A percentile compares a stretch with the other conserved stretches of the same genome.
phyloP scores from a whole-genome alignment of 305 asterid species.

The Rubia peregrina region DNA sequence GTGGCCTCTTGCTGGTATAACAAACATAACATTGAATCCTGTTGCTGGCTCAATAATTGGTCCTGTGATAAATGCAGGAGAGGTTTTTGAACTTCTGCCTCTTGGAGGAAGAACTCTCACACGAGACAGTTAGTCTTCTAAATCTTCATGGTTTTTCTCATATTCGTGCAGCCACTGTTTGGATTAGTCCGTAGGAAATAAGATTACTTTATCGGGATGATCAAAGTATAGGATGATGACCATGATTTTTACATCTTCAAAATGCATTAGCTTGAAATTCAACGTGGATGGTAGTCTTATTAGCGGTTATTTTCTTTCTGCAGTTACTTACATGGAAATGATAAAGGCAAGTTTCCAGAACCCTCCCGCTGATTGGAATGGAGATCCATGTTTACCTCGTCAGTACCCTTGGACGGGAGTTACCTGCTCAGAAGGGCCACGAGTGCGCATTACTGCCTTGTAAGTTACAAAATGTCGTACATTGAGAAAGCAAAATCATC shows the following conservation, averaged over 20 bases:
- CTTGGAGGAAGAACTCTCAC: slow-evolving; percentile 73
- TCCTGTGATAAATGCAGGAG: slow-evolving; percentile 85
- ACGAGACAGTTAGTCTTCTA: slow-evolving; percentile 56
- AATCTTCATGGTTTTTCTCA: background rate
- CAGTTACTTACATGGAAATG: slow-evolving; percentile 64
- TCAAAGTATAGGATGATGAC: background rate
- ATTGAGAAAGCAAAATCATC: background rate
- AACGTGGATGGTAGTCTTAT: background rate
- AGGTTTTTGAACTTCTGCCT: slow-evolving; percentile 54
- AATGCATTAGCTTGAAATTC: background rate
- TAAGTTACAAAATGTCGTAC: slow-evolving; percentile 36
- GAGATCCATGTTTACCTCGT: slow-evolving; percentile 89
- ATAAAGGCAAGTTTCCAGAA: slow-evolving; percentile 51
- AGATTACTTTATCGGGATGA: background rate
- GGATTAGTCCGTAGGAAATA: background rate
- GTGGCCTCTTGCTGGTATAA: slow-evolving; percentile 76
- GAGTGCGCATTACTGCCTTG: slow-evolving; percentile 63
- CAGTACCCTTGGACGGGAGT: slow-evolving; percentile 83
- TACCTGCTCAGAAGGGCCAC: slow-evolving; percentile 56
- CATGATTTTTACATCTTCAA: background rate
- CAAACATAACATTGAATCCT: slow-evolving; percentile 59
- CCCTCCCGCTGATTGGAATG: slow-evolving; percentile 84
- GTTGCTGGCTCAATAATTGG: slow-evolving; percentile 58
- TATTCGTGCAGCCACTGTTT: slow-evolving; percentile 3
- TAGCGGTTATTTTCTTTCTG: slow-evolving; percentile 13